phyloP scores from a whole-genome alignment of 768 basidiomycete species.

The Pleurotus pulmonarius region DNA sequence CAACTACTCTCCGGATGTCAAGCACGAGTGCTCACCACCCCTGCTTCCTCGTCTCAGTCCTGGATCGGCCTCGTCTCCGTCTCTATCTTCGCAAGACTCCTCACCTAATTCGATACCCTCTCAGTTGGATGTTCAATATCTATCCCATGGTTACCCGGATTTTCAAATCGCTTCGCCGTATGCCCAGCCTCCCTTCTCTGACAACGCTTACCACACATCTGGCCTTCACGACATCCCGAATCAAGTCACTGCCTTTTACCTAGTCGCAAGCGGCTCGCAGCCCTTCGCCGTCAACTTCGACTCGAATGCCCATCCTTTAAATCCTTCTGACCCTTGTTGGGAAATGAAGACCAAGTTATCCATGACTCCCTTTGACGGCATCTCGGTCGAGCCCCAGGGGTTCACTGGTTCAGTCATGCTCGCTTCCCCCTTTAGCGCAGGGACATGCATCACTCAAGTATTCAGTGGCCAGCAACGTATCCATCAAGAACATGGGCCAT shows the following conservation, averaged over 20 bases:
- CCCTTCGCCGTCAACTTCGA: constrained; percentile 59
- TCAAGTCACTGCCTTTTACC: constrained; percentile 39
- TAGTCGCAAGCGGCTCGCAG: constrained; percentile 70
- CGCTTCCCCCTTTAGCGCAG: constrained; percentile 49
- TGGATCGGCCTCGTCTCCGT: constrained; percentile 14
- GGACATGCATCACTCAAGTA: constrained; percentile 62
- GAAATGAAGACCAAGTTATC: constrained; percentile 54
- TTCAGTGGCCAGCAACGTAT: constrained; percentile 48
- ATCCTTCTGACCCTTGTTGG: constrained; percentile 29
- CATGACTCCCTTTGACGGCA: constrained; percentile 52
- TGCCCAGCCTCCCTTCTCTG: not conserved
- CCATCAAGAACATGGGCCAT: constrained; percentile 47
- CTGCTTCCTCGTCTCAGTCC: constrained; percentile 10
- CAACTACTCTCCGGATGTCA: constrained; percentile 42
- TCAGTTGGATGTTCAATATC: constrained; percentile 19
- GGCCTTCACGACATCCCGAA: constrained; percentile 16
- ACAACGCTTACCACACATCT: constrained; percentile 6
- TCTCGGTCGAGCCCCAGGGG: constrained; percentile 55
- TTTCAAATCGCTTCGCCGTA: not conserved
- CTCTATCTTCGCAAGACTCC: constrained; percentile 17
- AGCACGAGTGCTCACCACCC: constrained; percentile 40
- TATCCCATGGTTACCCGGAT: not conserved
- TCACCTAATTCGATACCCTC: constrained; percentile 24
- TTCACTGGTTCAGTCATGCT: constrained; percentile 58
- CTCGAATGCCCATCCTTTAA: constrained; percentile 37